Conservation (phyloP, 2,329 filamentous ascomycete species). For the Colletotrichum sp. region DNA sequence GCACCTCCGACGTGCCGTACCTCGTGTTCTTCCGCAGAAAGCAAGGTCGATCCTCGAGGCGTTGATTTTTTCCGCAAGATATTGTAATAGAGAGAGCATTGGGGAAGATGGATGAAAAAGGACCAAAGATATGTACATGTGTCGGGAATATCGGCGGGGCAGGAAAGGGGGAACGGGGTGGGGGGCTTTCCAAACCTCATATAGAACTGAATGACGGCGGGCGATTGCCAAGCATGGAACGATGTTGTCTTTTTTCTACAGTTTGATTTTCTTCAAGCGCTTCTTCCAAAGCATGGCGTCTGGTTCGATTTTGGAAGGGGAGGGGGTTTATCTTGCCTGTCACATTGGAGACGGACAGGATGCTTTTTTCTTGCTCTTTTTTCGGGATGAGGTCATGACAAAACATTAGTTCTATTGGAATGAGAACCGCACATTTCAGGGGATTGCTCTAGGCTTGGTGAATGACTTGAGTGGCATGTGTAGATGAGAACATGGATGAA, state of each 20-base stretch:
- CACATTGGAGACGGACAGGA: not conserved
- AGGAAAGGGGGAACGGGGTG: not conserved
- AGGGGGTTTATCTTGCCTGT: not conserved
- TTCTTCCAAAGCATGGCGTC: slow-evolving; percentile 18
- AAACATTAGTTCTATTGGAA: slow-evolving; percentile 1
- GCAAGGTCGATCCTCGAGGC: slow-evolving; percentile 10
- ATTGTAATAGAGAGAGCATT: not conserved
- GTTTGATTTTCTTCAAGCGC: slow-evolving; percentile 7
- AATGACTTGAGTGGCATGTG: not conserved
- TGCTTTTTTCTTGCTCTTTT: not conserved
- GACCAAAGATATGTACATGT: not conserved
- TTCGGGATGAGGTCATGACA: slow-evolving; percentile 5
- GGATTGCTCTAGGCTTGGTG: not conserved
- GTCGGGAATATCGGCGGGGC: not conserved
- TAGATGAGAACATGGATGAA: not conserved
- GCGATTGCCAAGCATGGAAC: not conserved
- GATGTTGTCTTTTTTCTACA: not conserved
- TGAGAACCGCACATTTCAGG: not conserved
- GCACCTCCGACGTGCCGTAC: slow-evolving; percentile 47
- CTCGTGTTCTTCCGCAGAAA: slow-evolving; percentile 51
- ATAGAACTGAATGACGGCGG: not conserved
- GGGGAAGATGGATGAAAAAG: not conserved
- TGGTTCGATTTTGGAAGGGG: not conserved
- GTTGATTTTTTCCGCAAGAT: not conserved
- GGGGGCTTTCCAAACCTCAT: not conserved